Percentiles rank a stretch among this genome's conserved stretches.
Evolutionary conservation across 2,329 filamentous ascomycete genomes (phyloP).

Genomic region (Rosellinia necatrix): DNA sequence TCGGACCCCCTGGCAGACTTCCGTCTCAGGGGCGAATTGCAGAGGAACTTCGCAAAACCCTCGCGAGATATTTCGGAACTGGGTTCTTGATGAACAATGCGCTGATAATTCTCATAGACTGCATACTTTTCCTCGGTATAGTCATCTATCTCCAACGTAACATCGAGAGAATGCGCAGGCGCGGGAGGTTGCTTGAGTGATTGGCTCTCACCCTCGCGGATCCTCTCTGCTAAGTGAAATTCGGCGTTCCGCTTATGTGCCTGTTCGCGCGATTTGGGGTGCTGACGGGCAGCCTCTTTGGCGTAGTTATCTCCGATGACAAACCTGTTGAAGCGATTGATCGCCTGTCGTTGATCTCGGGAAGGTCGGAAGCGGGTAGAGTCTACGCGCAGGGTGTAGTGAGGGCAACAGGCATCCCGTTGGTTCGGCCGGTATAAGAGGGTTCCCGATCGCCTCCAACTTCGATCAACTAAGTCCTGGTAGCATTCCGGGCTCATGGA

Average conservation of each 20-base stretch:
- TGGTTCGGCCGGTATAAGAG: slow-evolving; percentile 81
- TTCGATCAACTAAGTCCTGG: slow-evolving; percentile 72
- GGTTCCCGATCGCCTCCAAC: slow-evolving; percentile 75
- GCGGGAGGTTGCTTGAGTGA: slow-evolving; percentile 61
- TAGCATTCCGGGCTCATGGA: slow-evolving; percentile 70
- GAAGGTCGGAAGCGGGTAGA: slow-evolving; percentile 66
- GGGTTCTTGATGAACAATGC: slow-evolving; percentile 70
- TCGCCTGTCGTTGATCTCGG: slow-evolving; percentile 73
- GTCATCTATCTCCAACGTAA: slow-evolving; percentile 70
- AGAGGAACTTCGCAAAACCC: slow-evolving; percentile 75
- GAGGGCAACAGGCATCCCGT: slow-evolving; percentile 82
- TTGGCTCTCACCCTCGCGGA: slow-evolving; percentile 70
- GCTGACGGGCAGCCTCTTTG: slow-evolving; percentile 64
- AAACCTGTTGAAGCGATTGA: slow-evolving; percentile 77
- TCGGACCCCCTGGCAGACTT: slow-evolving; percentile 50
- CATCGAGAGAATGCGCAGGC: slow-evolving; percentile 69
- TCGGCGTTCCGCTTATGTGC: slow-evolving; percentile 65
- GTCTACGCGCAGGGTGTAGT: slow-evolving; percentile 82
- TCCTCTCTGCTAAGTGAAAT: slow-evolving; percentile 68
- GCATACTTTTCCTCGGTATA: slow-evolving; percentile 78
- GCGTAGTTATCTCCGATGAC: slow-evolving; percentile 71
- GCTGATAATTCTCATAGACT: slow-evolving; percentile 77
- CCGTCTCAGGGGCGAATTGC: slow-evolving; percentile 67
- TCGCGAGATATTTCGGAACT: slow-evolving; percentile 60
- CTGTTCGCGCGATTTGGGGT: slow-evolving; percentile 71